Evolutionary conservation across 805 yeast species (phyloP).

Genomic region (Sugiyamaella marilandica): DNA sequence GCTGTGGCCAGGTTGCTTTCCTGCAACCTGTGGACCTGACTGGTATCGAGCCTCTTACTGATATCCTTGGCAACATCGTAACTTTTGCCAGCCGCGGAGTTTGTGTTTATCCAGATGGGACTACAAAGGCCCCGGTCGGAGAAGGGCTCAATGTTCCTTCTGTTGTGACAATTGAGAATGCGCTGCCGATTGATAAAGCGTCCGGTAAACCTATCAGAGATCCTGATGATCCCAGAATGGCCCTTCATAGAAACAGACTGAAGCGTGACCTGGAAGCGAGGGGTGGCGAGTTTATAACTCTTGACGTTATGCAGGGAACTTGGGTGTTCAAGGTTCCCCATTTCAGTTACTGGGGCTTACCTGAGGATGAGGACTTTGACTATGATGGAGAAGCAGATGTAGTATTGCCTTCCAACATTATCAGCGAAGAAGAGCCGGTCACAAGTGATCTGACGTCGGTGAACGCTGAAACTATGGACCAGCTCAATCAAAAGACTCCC

Average conservation of each 20-base stretch:
- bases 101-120: conserved; percentile 64
- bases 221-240: conserved; percentile 55
- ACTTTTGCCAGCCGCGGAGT: conserved; percentile 57
- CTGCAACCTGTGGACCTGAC: conserved; percentile 74
- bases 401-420: conserved; percentile 19
- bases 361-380: conserved; percentile 35
- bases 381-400: conserved; percentile 48
- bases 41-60: conserved; percentile 49
- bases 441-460: too few species aligned
- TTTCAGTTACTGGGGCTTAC: conserved; percentile 90
- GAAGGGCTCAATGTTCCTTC: conserved; percentile 76
- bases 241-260: conserved; percentile 40
- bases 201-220: conserved; percentile 57
- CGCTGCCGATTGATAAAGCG: conserved; percentile 65
- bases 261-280: conserved; percentile 46
- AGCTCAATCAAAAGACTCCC: too few species aligned
- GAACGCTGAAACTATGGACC: too few species aligned
- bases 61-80: conserved; percentile 60
- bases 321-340: conserved; percentile 86
- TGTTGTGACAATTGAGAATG: conserved; percentile 64
- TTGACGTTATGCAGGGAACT: conserved; percentile 65
- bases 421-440: too few species aligned
- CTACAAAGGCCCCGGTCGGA: conserved; percentile 54
- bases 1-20: conserved; percentile 68
- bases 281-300: conserved; percentile 78